Evolutionary conservation across 2,329 filamentous ascomycete genomes (phyloP), one percentile per base, ranked within the genome.

Genomic region (Paecilomyces variotii): DNA sequence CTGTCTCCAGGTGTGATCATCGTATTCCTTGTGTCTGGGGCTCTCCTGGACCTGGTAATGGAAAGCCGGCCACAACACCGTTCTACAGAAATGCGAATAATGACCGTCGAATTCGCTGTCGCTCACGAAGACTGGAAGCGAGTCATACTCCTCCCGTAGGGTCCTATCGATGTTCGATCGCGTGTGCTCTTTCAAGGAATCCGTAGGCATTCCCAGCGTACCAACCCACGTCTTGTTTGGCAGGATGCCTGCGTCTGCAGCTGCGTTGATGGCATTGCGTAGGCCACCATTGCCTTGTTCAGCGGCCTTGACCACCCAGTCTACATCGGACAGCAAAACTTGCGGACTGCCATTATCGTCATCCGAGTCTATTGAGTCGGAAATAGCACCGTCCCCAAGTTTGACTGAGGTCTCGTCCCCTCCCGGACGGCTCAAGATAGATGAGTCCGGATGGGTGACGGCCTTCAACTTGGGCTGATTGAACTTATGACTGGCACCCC

Each of bases 31-130:
- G 84, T 91, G 96, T 79, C 96, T 95, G 45, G 93, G 92, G 69
- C 93, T 93, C 72, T 97, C 93, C 2, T 93, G 93, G 64, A 97
- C 95, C 73, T 96, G 91, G 74, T 97, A 97, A 75, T 97, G 92
- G 74, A 97, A 94, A 62, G 96, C 91, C 1, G 93, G 93, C 91
- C 92, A 97, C 7, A 97, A 80, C 55, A 97, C 95, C 7, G 93
- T 89, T 77, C 96, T 96, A 84, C 92, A 97, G 73, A 93, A 97
- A 76, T 97, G 92, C 12, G 87, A 84, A 70, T 97, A 97, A 75
- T 96, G 91, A 0, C 91, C 91, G 68, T 96, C 89, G 68, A 96
- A 91, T 74, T 97, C 91, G 71, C 88, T 91, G 76, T 97, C 93
- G 61, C 85, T 88, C 73, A 89, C 88, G 71, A 88, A 96, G 30